Evolutionary conservation across 164 flowering plant genomes (phyloP).

Genomic region (Piper longum): DNA sequence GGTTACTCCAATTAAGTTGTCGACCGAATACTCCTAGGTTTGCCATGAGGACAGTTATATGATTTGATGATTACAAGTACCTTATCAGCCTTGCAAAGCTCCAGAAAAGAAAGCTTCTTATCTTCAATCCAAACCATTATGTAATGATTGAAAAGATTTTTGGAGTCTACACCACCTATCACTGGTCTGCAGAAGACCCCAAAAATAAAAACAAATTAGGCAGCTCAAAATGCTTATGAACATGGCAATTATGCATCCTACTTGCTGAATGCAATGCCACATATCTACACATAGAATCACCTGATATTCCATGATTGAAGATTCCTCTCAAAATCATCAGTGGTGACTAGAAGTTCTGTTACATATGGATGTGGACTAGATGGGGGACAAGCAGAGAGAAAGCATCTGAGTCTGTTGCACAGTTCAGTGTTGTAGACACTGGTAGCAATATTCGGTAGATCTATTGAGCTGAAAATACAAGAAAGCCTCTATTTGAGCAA

Average conservation of each 20-base stretch:
- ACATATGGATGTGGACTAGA: slow-evolving; percentile 69
- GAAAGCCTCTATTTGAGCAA: background rate
- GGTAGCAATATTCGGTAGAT: slow-evolving; percentile 75
- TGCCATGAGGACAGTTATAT: background rate
- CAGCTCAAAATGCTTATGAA: background rate
- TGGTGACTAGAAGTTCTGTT: slow-evolving; percentile 62
- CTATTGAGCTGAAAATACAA: slow-evolving; percentile 57
- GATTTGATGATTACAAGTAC: slow-evolving; percentile 11
- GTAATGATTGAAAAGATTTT: slow-evolving; percentile 51
- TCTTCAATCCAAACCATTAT: slow-evolving; percentile 85
- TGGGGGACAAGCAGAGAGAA: slow-evolving; percentile 77
- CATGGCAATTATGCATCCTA: background rate
- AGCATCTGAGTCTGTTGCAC: slow-evolving; percentile 47
- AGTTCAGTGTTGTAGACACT: slow-evolving; percentile 72
- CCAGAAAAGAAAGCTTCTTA: slow-evolving; percentile 61
- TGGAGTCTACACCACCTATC: slow-evolving; percentile 71
- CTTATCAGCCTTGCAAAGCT: slow-evolving; percentile 85
- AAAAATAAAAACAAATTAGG: background rate
- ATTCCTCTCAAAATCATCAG: slow-evolving; percentile 71
- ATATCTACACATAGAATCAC: slow-evolving; percentile 16
- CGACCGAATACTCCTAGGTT: background rate
- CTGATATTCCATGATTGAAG: slow-evolving; percentile 73
- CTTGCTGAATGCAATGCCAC: background rate
- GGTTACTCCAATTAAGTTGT: too few species aligned
- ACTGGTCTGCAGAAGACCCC: slow-evolving; percentile 29